Evolutionary conservation across 176 grass and related monocot genomes (phyloP).

Genomic region (Rhynchospora pubera): DNA sequence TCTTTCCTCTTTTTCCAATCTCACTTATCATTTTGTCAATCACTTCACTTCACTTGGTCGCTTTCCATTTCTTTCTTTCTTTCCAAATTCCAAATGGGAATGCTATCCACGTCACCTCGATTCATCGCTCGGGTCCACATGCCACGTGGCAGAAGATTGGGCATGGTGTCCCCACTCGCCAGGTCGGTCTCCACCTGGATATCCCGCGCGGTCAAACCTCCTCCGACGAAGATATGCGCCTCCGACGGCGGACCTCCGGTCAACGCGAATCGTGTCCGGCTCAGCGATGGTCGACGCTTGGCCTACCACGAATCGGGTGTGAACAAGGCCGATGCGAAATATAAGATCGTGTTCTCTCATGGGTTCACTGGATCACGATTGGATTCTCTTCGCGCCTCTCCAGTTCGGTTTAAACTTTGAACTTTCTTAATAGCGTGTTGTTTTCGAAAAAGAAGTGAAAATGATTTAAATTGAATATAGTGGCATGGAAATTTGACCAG

Average conservation of each 20-base stretch:
- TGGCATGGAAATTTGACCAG: not conserved
- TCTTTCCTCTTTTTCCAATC: not conserved
- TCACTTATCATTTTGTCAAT: too few relatives aligned
- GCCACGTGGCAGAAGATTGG: not conserved
- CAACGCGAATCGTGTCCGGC: slow-evolving; percentile 46
- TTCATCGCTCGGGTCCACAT: not conserved
- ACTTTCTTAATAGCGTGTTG: not conserved
- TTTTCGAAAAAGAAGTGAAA: not conserved
- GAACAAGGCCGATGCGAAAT: slow-evolving; percentile 31
- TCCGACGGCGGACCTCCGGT: slow-evolving; percentile 49
- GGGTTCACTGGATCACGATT: slow-evolving; percentile 70
- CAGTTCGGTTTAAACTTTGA: slow-evolving; percentile 26
- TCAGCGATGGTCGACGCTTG: slow-evolving; percentile 60
- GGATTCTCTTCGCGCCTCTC: slow-evolving; percentile 54
- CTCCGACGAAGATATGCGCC: slow-evolving; percentile 45
- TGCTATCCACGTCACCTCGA: not conserved
- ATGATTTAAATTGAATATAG: not conserved
- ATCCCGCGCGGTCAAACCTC: slow-evolving; percentile 15
- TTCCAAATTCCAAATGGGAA: too few relatives aligned
- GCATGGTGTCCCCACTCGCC: not conserved
- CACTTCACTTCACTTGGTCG: not conserved
- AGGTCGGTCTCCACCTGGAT: not conserved
- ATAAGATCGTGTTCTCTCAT: slow-evolving; percentile 87
- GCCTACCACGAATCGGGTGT: slow-evolving; percentile 80
- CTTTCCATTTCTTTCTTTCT: not conserved